Conservation (phyloP, 805 yeast species). For the Kodamaea neixiangensis region DNA sequence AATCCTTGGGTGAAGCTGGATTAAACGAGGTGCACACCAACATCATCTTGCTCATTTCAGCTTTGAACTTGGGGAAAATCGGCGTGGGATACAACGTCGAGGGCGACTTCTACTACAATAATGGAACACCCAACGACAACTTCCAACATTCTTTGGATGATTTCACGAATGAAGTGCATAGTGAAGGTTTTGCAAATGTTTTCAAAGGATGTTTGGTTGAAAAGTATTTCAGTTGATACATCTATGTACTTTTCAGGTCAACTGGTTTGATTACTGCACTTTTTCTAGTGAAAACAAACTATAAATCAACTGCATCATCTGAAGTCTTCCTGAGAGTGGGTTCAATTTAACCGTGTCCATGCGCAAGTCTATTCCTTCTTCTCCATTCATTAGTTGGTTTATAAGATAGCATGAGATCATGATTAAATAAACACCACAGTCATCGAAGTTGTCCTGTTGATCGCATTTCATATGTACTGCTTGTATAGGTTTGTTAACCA, state of each 20-base stretch:
- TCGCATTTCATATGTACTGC: constrained; percentile 44
- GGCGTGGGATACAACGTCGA: constrained; percentile 29
- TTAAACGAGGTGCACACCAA: constrained; percentile 18
- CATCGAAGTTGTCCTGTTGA: constrained; percentile 66
- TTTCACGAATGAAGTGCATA: constrained; percentile 12
- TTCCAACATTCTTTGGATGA: constrained; percentile 5
- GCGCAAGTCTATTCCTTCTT: constrained; percentile 36
- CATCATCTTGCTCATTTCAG: constrained; percentile 26
- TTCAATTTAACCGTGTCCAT: constrained; percentile 44
- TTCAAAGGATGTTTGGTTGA: constrained; percentile 28
- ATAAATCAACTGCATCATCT: constrained; percentile 24
- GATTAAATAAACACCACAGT: constrained; percentile 55
- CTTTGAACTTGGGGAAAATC: constrained; percentile 28
- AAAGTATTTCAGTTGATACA: constrained; percentile 20
- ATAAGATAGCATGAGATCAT: constrained; percentile 36
- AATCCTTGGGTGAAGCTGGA: constrained; percentile 10
- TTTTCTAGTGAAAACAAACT: neutral
- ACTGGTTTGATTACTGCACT: neutral
- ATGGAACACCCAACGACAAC: constrained; percentile 11
- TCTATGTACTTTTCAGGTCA: too few species aligned
- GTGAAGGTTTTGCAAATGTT: constrained; percentile 30
- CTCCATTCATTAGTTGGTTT: constrained; percentile 7
- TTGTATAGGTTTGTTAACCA: constrained; percentile 24
- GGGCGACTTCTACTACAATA: constrained; percentile 27
- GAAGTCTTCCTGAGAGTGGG: constrained; percentile 51